phyloP scores from a whole-genome alignment of 495 filamentous ascomycete species.

The Aspergillus diversus region DNA sequence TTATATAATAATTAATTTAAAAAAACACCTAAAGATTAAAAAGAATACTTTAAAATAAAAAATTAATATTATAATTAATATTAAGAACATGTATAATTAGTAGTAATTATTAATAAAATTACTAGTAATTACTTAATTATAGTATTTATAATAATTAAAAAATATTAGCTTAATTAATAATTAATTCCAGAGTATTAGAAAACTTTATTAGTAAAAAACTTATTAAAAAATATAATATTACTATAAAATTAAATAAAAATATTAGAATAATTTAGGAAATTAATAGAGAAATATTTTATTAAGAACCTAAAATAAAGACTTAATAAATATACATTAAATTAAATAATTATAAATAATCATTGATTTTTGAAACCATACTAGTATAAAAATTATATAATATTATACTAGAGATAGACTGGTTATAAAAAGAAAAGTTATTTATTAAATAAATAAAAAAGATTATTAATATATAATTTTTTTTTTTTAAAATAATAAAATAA shows the following conservation, averaged over 20 bases:
- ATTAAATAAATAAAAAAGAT: too few relatives aligned
- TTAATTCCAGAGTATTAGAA: too few relatives aligned
- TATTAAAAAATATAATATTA: too few relatives aligned
- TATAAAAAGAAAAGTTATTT: too few relatives aligned
- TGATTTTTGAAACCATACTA: conserved; percentile 2
- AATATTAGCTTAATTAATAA: too few relatives aligned
- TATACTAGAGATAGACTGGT: too few relatives aligned
- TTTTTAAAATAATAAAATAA: too few relatives aligned
- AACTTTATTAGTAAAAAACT: too few relatives aligned
- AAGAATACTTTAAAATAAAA: not conserved
- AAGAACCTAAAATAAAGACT: conserved; percentile 4
- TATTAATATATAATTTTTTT: too few relatives aligned
- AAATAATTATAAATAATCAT: conserved; percentile 15
- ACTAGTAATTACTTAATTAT: not conserved
- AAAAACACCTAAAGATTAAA: not conserved
- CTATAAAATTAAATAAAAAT: too few relatives aligned
- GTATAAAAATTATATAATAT: too few relatives aligned
- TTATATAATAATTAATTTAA: not conserved
- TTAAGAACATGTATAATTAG: not conserved
- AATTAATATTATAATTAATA: conserved; percentile 7
- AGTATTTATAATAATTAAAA: not conserved
- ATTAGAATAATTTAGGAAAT: not conserved
- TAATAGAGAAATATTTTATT: not conserved
- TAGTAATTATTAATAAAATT: not conserved
- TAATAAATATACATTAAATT: not conserved